Evolutionary conservation across 169 alveolate genomes (phyloP).

Genomic region (Sarcocystis neurona): DNA sequence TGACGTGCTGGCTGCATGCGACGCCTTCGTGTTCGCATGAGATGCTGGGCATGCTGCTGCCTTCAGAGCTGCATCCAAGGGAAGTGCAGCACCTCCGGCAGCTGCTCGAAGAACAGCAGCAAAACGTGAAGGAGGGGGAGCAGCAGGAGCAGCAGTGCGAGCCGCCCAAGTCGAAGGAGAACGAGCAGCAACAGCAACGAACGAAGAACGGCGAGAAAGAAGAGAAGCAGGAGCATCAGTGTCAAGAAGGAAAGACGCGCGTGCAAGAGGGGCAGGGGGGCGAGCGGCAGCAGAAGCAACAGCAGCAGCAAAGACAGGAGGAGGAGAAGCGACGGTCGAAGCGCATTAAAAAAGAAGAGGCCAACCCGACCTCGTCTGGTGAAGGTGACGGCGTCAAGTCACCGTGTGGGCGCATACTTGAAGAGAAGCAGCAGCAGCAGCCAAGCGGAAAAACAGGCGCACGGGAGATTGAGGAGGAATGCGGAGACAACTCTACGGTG

Average conservation of each 20-base stretch:
- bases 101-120: neutral
- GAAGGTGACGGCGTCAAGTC: too few species aligned
- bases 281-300: neutral
- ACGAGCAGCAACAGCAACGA: neutral
- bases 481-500: too few species aligned
- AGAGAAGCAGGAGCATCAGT: neutral
- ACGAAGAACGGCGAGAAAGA: neutral
- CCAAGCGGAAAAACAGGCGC: too few species aligned
- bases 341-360: slow-evolving; percentile 7
- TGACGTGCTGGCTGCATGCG: slow-evolving; percentile 67
- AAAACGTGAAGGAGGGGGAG: neutral
- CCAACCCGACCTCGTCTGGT: too few species aligned
- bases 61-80: neutral
- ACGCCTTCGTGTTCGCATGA: neutral
- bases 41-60: neutral
- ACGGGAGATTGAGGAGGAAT: too few species aligned
- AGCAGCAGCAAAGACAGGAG: neutral
- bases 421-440: too few species aligned
- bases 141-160: neutral
- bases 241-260: slow-evolving; percentile 14
- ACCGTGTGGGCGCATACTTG: too few species aligned
- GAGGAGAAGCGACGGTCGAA: neutral
- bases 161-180: slow-evolving; percentile 46
- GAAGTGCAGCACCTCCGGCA: neutral
- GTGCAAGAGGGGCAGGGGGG: too few species aligned